A percentile compares a stretch with the other conserved stretches of the same genome.
These are phyloP conservation scores for Austroboletus festivus DNA, from an alignment of 768 basidiomycete species.

Conservation along the genomic window DNA sequence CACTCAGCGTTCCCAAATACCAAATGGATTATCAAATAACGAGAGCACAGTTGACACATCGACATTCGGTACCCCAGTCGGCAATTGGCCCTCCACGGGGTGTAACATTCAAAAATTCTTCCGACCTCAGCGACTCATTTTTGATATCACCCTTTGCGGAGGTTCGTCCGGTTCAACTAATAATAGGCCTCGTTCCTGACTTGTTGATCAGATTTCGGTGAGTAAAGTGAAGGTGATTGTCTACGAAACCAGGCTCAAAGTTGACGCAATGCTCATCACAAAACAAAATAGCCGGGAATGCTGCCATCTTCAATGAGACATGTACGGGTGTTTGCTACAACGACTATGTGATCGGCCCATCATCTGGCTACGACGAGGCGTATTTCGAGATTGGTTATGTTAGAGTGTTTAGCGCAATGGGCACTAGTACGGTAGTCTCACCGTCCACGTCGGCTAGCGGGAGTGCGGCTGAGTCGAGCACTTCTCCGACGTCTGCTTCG, in stretches of 20 bases:
- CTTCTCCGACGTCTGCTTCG: slow-evolving; percentile 5
- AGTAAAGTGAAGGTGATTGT: slow-evolving; percentile 5
- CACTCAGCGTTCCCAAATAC: slow-evolving; percentile 39
- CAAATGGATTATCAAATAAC: slow-evolving; percentile 45
- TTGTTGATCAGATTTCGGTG: slow-evolving; percentile 34
- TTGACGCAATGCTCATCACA: slow-evolving; percentile 27
- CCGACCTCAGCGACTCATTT: slow-evolving; percentile 61
- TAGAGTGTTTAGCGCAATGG: slow-evolving; percentile 42
- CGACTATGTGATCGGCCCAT: slow-evolving; percentile 63
- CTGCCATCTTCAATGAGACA: slow-evolving; percentile 53
- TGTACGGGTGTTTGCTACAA: slow-evolving; percentile 68
- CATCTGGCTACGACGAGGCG: slow-evolving; percentile 58
- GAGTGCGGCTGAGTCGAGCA: slow-evolving; percentile 9
- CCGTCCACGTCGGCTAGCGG: slow-evolving; percentile 20
- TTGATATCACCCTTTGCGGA: slow-evolving; percentile 74
- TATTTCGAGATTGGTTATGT: slow-evolving; percentile 72
- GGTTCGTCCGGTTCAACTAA: slow-evolving; percentile 34
- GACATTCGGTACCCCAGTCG: slow-evolving; percentile 62
- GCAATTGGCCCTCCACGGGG: slow-evolving; percentile 58
- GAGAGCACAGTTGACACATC: slow-evolving; percentile 51
- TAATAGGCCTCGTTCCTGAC: slow-evolving; percentile 5
- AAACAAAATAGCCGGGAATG: slow-evolving; percentile 40
- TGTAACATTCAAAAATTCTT: slow-evolving; percentile 57
- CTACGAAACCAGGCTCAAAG: too few relatives aligned
- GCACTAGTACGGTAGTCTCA: slow-evolving; percentile 27